A percentile compares a stretch with the other conserved stretches of the same genome.
Evolutionary conservation across 108 stramenopile genomes (phyloP).

Genomic region (Cyclotella choctawhatcheeana): DNA sequence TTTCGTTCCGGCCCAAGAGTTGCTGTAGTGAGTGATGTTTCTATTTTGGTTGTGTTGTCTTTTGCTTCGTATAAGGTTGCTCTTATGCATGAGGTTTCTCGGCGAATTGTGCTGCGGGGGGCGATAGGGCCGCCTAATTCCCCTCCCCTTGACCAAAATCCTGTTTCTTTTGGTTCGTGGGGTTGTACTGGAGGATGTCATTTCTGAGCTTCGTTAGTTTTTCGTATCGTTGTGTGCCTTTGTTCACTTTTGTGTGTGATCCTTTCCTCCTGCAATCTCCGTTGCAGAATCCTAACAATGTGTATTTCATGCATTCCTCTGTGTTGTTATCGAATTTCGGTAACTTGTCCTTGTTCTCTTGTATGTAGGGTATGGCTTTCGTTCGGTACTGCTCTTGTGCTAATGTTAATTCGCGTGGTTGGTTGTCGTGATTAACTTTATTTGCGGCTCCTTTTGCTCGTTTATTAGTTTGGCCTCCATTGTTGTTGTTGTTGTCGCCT

Average conservation of each 20-base stretch:
- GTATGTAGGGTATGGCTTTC: neutral
- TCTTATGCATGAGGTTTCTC: too few relatives aligned
- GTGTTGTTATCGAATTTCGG: neutral
- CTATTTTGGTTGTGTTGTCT: too few relatives aligned
- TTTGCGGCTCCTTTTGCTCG: neutral
- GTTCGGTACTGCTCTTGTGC: neutral
- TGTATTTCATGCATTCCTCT: conserved; percentile 11
- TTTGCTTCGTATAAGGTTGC: too few relatives aligned
- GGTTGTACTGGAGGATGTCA: too few relatives aligned
- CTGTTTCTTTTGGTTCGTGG: too few relatives aligned
- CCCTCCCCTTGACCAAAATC: too few relatives aligned
- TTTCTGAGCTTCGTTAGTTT: neutral
- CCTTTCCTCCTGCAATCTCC: neutral
- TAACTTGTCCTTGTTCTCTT: neutral
- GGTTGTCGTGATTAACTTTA: conserved; percentile 6
- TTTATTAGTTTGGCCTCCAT: neutral
- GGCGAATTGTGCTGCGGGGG: too few relatives aligned
- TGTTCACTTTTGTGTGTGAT: too few relatives aligned
- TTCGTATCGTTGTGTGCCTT: too few relatives aligned
- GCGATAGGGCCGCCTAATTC: too few relatives aligned
- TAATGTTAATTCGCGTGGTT: conserved; percentile 5
- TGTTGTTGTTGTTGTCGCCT: neutral
- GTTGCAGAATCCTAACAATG: conserved; percentile 12
- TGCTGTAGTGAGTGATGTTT: too few relatives aligned
- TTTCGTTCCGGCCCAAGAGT: too few relatives aligned